Evolutionary conservation across 2,329 filamentous ascomycete genomes (phyloP), one percentile per base, ranked within the genome.

Genomic region (Chalaropsis thielavioides): DNA sequence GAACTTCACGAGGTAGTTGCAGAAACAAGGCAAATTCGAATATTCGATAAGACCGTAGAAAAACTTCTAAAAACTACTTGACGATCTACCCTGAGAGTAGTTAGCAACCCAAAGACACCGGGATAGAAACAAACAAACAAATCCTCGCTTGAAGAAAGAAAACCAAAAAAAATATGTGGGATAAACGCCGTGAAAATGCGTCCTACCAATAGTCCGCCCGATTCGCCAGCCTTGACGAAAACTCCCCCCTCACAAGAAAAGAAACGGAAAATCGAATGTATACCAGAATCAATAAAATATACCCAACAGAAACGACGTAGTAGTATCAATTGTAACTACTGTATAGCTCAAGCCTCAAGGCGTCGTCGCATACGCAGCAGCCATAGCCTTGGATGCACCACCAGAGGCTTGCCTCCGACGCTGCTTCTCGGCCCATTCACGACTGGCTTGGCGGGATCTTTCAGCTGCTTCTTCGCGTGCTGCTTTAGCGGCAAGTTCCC

Each of bases 351-450:
- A 13, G 22, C 17, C 59, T 44, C 19, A 27, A 44, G 22, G 31
- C 3, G 43, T 35, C 31, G 31, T 31, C 19, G 27, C 31, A 49
- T 49, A 62, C 31, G 27, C 61, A 24, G 19, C 24, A 46, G 3
- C 44, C n/a, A 51, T 51, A 13, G 27, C 61, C 17, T 41, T 64
- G 13, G 22, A 35, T 43, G 46, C 24, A 27, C 62, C 4, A 43
- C 56, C 31, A 70, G 69, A 51, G 68, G 13, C 60, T 64, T 74
- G 74, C 70, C 77, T 80, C 19, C 72, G 75, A 44, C 76, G 76
- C 71, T 81, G 80, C 73, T 80, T 83, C 71, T 84, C 82, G 11
- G 83, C 83, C 83, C 83, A 86, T 69, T 84, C 81, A 41, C 83
- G 78, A 68, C 82, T 82, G 66, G 81, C 77, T 71, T 78, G 76